These are phyloP conservation scores for Mortierella hygrophila DNA, from an alignment of 192 early-diverging fungal genomes.

Conservation along the genomic window DNA sequence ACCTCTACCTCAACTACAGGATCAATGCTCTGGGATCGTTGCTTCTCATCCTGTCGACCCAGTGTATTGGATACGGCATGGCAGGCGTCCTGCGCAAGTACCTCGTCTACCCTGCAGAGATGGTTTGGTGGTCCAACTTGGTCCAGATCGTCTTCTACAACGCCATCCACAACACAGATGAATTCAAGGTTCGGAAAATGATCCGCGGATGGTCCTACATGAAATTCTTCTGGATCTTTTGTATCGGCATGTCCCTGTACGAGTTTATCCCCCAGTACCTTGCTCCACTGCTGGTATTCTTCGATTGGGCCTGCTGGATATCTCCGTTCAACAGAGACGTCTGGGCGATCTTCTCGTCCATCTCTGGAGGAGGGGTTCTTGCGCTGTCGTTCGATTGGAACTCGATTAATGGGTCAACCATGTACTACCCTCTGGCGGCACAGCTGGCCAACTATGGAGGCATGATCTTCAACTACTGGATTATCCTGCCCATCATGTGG, in stretches of 20 bases:
- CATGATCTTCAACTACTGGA: constrained; percentile 30
- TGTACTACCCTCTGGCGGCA: constrained; percentile 19
- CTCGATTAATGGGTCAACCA: constrained; percentile 18
- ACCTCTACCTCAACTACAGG: constrained; percentile 53
- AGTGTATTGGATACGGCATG: constrained; percentile 65
- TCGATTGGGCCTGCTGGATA: constrained; percentile 59
- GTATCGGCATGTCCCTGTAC: constrained; percentile 52
- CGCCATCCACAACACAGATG: constrained; percentile 40
- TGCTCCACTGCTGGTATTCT: constrained; percentile 44
- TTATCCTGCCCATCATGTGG: constrained; percentile 16
- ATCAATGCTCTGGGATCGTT: constrained; percentile 63
- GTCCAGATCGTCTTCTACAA: constrained; percentile 60
- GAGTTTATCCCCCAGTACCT: constrained; percentile 55
- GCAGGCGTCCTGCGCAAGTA: constrained; percentile 79
- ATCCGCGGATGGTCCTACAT: constrained; percentile 20
- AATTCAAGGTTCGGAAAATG: constrained; percentile 1
- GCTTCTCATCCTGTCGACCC: constrained; percentile 70
- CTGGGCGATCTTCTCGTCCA: constrained; percentile 49
- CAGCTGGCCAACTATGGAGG: constrained; percentile 14
- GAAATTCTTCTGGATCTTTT: constrained; percentile 57
- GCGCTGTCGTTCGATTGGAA: constrained; percentile 54
- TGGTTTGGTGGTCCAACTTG: constrained; percentile 88
- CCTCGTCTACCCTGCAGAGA: constrained; percentile 80
- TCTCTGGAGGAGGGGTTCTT: constrained; percentile 42
- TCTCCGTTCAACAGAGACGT: constrained; percentile 30